A percentile compares a stretch with the other conserved stretches of the same genome.
Conservation (phyloP, 306 rosid species). For the Medicago ruthenica region DNA sequence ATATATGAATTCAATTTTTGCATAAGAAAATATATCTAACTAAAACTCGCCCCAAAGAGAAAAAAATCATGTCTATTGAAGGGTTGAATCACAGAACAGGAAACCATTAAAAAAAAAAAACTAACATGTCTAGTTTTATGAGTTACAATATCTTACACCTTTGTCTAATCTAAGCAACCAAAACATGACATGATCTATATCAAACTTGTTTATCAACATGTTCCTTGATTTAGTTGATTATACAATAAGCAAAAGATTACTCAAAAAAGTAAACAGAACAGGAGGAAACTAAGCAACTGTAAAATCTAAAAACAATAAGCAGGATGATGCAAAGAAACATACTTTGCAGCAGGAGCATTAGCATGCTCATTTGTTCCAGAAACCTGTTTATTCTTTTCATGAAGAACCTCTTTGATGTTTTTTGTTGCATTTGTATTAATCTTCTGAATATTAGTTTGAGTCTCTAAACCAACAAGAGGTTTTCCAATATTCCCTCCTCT, state of each 20-base stretch:
- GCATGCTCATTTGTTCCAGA: constrained; percentile 54
- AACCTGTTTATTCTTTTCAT: constrained; percentile 67
- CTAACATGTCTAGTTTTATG: no score
- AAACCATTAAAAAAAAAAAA: no score
- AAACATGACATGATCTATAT: constrained; percentile 26
- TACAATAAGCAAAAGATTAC: constrained; percentile 14
- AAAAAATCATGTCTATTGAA: no score
- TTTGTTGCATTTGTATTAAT: constrained; percentile 35
- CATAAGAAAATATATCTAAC: constrained; percentile 23
- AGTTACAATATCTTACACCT: neutral
- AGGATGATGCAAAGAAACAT: constrained; percentile 38
- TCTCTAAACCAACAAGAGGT: constrained; percentile 51
- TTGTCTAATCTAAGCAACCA: neutral
- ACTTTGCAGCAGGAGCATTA: constrained; percentile 84
- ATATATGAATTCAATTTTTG: constrained; percentile 1
- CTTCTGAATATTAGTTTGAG: constrained; percentile 42
- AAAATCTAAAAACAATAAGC: neutral
- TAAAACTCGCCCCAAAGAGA: neutral
- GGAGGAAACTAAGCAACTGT: neutral
- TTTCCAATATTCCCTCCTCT: constrained; percentile 58
- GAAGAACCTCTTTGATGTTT: constrained; percentile 55
- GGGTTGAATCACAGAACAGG: no score
- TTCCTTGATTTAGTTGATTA: neutral
- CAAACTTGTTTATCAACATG: neutral
- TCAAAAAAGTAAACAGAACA: neutral